phyloP scores from a whole-genome alignment of 2,329 filamentous ascomycete species.

The Fusarium globosum region DNA sequence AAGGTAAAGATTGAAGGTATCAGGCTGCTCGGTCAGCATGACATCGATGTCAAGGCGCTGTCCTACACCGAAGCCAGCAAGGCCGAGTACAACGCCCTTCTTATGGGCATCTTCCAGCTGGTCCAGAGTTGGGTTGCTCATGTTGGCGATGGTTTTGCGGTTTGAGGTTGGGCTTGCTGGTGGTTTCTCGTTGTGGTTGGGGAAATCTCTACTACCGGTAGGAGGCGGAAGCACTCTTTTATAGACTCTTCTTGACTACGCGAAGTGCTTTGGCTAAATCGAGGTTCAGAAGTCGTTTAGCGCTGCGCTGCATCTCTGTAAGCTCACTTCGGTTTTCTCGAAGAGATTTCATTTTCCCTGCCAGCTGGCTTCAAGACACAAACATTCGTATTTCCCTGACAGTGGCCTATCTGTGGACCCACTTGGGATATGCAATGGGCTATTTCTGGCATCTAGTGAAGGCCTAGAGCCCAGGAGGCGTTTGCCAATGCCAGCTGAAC shows the following conservation, averaged over 20 bases:
- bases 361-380: no score
- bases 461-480: not conserved
- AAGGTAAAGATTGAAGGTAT: not conserved
- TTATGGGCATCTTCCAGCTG: accelerated
- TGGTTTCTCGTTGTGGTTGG: accelerated
- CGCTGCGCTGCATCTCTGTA: no score
- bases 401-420: accelerated
- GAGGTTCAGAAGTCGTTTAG: no score
- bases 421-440: not conserved
- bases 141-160: accelerated
- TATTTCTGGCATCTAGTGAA: accelerated
- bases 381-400: no score
- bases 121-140: accelerated
- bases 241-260: accelerated
- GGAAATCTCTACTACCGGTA: accelerated
- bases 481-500: not conserved
- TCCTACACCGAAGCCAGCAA: accelerated
- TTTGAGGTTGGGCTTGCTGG: not conserved
- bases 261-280: accelerated
- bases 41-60: not conserved
- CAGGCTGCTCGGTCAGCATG: not conserved
- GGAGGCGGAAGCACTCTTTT: accelerated
- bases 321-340: no score
- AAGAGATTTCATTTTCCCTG: no score
- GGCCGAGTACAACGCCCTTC: not conserved